Base-by-base conservation (phyloP, 2,329 filamentous ascomycete species). In the Penicillium sp. region DNA sequence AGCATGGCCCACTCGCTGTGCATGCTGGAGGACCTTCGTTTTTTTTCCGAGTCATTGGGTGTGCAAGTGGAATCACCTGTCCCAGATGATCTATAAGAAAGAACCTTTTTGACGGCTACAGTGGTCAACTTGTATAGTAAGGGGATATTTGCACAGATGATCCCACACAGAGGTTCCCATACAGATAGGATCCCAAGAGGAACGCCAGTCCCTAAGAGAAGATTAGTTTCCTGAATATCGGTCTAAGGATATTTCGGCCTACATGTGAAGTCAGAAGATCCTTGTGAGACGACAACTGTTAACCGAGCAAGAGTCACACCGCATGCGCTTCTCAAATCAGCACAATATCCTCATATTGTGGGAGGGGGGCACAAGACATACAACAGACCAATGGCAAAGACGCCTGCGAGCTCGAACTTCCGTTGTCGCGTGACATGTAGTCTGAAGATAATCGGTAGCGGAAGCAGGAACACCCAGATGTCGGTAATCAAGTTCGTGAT, bases 381-480 rank as follows among this genome's bases (percentile, higher is more conserved):
- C 44, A 48, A 31, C 13, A 63, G 21, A 3, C 58, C 60, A 4
- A 63, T 27, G 8, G 56, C 56, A 41, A 63, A 61, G 3, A 63
- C 45, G 13, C 56, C 52, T 31, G 56, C 54, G 8, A 63, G 39
- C n/a, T 53, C 55, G 7, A 60, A 55, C 31, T 63, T 63, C 48
- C 53, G 53, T 8, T 33, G 49, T 2, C 21, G 52, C 1, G 56
- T 56, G 5, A 63, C 52, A 22, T 59, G 60, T 22, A 63, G 26
- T 26, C 29, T 37, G 16, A 59, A 29, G 22, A 63, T 63, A 3
- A 61, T 48, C 6, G 60, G 60, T 27, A 61, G 9, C 9, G 60
- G 58, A 13, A 63, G 53, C 1, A 55, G 37, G 10, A 63, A 63
- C 16, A 63, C 55, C 60, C 60, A 63, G 8, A 63, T 47, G 24